A percentile compares a stretch with the other conserved stretches of the same genome.
phyloP scores from a whole-genome alignment of 2,329 filamentous ascomycete species.

The Cladosporium sp. region DNA sequence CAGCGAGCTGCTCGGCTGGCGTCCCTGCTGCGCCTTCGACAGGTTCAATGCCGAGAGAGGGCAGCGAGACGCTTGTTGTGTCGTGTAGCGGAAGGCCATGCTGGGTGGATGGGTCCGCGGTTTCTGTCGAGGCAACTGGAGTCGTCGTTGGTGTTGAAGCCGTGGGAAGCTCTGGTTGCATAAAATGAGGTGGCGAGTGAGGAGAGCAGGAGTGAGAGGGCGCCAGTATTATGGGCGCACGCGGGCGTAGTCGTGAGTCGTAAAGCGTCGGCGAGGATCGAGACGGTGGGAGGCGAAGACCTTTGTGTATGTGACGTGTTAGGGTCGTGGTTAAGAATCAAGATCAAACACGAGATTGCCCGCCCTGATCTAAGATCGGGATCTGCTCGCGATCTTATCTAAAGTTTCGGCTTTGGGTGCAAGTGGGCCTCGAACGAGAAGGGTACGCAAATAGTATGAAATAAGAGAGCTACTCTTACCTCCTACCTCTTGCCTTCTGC shows the following conservation, averaged over 20 bases:
- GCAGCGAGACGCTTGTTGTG: conserved; percentile 35
- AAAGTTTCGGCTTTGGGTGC: not conserved
- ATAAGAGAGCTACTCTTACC: no score
- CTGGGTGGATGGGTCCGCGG: conserved; percentile 44
- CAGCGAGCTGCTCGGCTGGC: conserved; percentile 23
- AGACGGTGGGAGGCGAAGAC: not conserved
- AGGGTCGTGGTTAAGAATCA: not conserved
- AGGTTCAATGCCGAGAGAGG: conserved; percentile 35
- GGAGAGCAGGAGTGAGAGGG: conserved; percentile 45
- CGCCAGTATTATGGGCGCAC: conserved; percentile 40
- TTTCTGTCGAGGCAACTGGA: conserved; percentile 36
- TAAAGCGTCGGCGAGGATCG: not conserved
- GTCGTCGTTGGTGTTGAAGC: conserved; percentile 42
- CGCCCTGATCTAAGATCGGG: not conserved
- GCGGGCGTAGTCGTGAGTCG: not conserved
- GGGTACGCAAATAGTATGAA: no score
- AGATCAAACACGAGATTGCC: not conserved
- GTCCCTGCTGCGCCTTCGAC: conserved; percentile 30
- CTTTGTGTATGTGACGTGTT: not conserved
- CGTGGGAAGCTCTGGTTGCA: conserved; percentile 58
- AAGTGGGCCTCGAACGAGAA: no score
- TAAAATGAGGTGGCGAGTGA: conserved; percentile 50
- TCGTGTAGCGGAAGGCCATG: conserved; percentile 54
- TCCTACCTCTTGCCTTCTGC: no score
- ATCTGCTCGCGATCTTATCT: not conserved